phyloP scores from a whole-genome alignment of 805 yeast species.

The Maudiozyma bulderi region DNA sequence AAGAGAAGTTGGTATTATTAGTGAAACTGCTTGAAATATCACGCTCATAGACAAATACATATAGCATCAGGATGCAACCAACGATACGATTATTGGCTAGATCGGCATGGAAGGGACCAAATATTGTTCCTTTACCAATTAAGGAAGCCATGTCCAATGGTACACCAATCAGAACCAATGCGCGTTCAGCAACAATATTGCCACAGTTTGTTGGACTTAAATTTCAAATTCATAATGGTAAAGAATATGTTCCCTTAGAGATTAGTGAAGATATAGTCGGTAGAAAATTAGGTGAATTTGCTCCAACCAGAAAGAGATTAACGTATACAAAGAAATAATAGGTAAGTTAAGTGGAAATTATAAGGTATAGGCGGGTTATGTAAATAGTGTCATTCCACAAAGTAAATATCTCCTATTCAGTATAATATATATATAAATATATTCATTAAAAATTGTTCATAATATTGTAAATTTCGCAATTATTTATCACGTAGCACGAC shows the following conservation, averaged over 20 bases:
- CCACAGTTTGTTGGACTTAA: slow-evolving; percentile 94
- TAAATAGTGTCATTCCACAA: not conserved
- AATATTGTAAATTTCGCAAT: too few relatives aligned
- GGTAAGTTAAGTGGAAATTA: not conserved
- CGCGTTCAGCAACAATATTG: slow-evolving; percentile 85
- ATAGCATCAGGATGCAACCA: not conserved
- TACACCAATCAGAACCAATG: slow-evolving; percentile 89
- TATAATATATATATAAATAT: too few relatives aligned
- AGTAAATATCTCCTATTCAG: not conserved
- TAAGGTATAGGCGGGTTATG: not conserved
- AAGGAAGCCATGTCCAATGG: slow-evolving; percentile 72
- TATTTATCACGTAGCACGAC: too few relatives aligned
- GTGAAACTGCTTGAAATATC: not conserved
- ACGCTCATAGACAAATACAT: not conserved
- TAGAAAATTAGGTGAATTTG: slow-evolving; percentile 87
- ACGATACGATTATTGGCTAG: slow-evolving; percentile 33
- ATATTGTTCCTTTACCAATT: slow-evolving; percentile 89
- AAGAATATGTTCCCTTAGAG: slow-evolving; percentile 80
- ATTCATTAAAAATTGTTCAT: too few relatives aligned
- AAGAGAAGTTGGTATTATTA: not conserved
- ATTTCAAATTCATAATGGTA: slow-evolving; percentile 94
- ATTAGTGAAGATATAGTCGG: slow-evolving; percentile 96
- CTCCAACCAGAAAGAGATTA: slow-evolving; percentile 84
- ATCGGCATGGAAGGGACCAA: slow-evolving; percentile 73
- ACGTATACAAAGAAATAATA: slow-evolving; percentile 51